Evolutionary conservation across 768 basidiomycete genomes (phyloP).

Genomic region (Lentinula guzmanii): DNA sequence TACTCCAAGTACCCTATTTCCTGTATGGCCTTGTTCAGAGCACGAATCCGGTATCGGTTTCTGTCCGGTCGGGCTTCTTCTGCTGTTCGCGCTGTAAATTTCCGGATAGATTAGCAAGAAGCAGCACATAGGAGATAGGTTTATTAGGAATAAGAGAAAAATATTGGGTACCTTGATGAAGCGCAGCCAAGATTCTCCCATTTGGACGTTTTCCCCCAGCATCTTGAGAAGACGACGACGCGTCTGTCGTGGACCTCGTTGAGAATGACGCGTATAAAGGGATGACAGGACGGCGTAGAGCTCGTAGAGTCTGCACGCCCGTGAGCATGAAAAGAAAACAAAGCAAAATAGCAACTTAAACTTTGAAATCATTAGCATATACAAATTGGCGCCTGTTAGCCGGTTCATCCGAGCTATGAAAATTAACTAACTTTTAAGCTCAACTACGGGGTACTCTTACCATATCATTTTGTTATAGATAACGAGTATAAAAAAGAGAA

Average conservation of each 20-base stretch:
- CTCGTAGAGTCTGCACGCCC: background rate
- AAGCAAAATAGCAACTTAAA: background rate
- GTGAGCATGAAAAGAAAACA: background rate
- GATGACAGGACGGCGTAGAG: background rate
- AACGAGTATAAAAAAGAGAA: too few species aligned
- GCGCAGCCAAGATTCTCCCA: background rate
- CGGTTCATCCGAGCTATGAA: too few species aligned
- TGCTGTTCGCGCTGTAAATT: background rate
- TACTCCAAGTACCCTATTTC: background rate
- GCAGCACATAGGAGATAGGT: too few species aligned
- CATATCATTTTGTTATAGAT: too few species aligned
- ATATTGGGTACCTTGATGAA: background rate
- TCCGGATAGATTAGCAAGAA: too few species aligned
- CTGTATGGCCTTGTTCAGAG: background rate
- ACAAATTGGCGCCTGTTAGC: too few species aligned
- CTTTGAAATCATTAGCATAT: background rate
- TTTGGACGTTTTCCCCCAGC: background rate
- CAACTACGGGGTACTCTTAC: too few species aligned
- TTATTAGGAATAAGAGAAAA: background rate
- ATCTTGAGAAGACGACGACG: background rate
- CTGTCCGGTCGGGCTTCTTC: background rate
- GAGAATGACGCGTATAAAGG: background rate
- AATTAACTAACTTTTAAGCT: too few species aligned
- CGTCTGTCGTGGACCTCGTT: background rate
- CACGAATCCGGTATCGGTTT: background rate